These are phyloP conservation scores for Phaffomyces antillensis DNA, from an alignment of 805 yeast genomes.

Conservation along the genomic window DNA sequence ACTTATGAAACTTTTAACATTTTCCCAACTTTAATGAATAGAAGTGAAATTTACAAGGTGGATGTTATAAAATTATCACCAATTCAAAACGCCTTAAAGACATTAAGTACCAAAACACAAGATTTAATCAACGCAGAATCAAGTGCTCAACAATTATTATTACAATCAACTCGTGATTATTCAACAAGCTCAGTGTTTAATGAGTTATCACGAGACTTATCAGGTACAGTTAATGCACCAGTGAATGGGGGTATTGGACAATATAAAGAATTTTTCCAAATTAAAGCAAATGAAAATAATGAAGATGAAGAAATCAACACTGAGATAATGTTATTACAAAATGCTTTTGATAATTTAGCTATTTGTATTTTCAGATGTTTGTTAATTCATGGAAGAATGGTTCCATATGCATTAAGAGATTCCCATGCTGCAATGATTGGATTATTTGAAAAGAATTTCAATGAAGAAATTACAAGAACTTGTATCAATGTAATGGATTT, in stretches of 20 bases:
- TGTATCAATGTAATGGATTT: slow-evolving; percentile 23
- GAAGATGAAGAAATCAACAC: slow-evolving; percentile 16
- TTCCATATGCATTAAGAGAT: slow-evolving; percentile 46
- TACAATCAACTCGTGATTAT: slow-evolving; percentile 37
- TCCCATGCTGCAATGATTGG: slow-evolving; percentile 62
- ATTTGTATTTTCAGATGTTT: slow-evolving; percentile 59
- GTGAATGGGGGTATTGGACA: slow-evolving; percentile 90
- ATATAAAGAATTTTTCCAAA: slow-evolving; percentile 60
- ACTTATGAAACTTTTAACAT: slow-evolving; percentile 67
- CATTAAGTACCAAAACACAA: slow-evolving; percentile 59
- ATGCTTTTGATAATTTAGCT: slow-evolving; percentile 63
- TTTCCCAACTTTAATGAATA: slow-evolving; percentile 84
- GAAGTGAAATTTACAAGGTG: slow-evolving; percentile 58
- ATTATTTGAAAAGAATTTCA: slow-evolving; percentile 61
- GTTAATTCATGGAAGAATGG: slow-evolving; percentile 57
- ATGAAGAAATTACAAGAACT: slow-evolving; percentile 46
- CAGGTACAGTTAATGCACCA: slow-evolving; percentile 89
- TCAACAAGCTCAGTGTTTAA: slow-evolving; percentile 44
- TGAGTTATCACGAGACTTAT: slow-evolving; percentile 61
- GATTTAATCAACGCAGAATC: slow-evolving; percentile 67
- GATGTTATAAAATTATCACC: slow-evolving; percentile 63
- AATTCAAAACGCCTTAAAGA: slow-evolving; percentile 68
- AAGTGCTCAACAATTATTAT: slow-evolving; percentile 41
- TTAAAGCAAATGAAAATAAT: slow-evolving; percentile 23
- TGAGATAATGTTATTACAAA: slow-evolving; percentile 24